Conservation (phyloP, 164 flowering plant species). For the Macadamia integrifolia region DNA sequence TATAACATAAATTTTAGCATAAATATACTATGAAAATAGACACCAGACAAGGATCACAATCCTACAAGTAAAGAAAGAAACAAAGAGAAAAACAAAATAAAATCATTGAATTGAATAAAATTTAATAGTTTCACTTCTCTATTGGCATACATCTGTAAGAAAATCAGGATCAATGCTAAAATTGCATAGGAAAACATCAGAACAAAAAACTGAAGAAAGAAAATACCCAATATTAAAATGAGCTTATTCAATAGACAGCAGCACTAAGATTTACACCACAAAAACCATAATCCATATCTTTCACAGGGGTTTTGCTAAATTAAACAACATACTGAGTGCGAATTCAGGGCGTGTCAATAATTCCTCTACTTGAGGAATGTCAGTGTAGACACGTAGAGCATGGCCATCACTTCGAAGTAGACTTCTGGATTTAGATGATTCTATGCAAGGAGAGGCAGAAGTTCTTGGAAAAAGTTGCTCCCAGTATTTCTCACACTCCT, state of each 20-base stretch:
- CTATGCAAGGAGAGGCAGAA: conserved; percentile 14
- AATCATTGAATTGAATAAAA: no score
- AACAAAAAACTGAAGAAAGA: neutral
- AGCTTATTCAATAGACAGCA: neutral
- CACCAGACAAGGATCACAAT: no score
- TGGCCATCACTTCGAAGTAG: conserved; percentile 28
- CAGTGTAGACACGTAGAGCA: conserved; percentile 73
- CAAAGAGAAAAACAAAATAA: neutral
- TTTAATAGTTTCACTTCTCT: neutral
- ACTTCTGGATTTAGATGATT: conserved; percentile 26
- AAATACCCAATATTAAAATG: neutral
- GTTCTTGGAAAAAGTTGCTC: conserved; percentile 32
- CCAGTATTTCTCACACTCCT: conserved; percentile 61
- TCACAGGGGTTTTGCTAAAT: no score
- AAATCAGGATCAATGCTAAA: neutral
- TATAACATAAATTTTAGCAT: neutral
- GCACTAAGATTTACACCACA: neutral
- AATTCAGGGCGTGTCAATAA: conserved; percentile 79
- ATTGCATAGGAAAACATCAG: no score
- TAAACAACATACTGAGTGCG: conserved; percentile 49
- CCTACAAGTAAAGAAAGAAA: neutral
- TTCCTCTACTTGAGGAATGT: conserved; percentile 86
- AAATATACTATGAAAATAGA: no score
- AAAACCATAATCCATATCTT: no score
- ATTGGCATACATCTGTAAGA: neutral